Base-by-base conservation (phyloP, 306 rosid species). In the Prunus davidiana region DNA sequence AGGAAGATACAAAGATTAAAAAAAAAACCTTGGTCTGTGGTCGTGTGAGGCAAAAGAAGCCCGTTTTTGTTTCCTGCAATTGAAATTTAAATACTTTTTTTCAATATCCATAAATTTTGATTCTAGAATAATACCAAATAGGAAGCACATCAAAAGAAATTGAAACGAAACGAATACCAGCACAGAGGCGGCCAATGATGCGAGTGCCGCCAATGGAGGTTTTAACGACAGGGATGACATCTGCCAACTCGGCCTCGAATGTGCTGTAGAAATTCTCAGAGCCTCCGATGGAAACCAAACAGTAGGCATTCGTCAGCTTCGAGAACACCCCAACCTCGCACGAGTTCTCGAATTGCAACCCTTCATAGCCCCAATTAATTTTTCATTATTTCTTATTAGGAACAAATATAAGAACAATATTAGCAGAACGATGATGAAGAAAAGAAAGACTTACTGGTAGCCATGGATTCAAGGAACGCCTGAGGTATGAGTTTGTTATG, bases 231-330 rank as follows among this genome's bases (percentile, higher is more conserved):
- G 99, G 99, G 80, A 96, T 91, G 51, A 82, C 79, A 79, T 80
- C 97, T 6, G 88, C 84, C 81, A 96, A 84, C 85, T 92, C 99
- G n/a, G 90, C 0, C 83, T 96, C 99, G 69, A 87, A 91, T 32
- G 88, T 73, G 81, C 98, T 92, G 86, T 90, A 95, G 83, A 96
- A 96, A 79, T 78, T 87, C 78, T 96, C 99, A 15, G 99, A 96
- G 68, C 98, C 99, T 55, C 99, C 99, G 52, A 92, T 96, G 46
- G 98, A 93, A 76, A 96, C 99, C 93, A 96, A 83, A 70, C 99
- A 96, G 84, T 89, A 96, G 3, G 93, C 93, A 79, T 96, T 96
- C 18, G 97, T 92, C 62, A 96, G 96, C 87, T 96, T 96, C n/a
- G 97, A 92, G 75, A 96, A 96, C 15, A 89, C 99, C 47, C 99